phyloP scores from a whole-genome alignment of 2,329 filamentous ascomycete species.

The Monosporascus sp. region DNA sequence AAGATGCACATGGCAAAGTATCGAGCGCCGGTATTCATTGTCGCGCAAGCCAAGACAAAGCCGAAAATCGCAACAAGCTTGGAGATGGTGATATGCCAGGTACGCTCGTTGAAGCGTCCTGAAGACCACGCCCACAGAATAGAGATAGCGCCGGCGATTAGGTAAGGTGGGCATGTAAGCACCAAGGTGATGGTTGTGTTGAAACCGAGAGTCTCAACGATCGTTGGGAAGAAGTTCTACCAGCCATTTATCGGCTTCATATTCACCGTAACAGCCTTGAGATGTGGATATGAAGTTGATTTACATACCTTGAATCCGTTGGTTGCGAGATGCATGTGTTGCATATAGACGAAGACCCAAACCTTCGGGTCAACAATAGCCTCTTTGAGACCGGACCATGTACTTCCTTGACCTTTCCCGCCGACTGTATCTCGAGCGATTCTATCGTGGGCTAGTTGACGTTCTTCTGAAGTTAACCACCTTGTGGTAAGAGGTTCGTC shows the following conservation, averaged over 20 bases:
- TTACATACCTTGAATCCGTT: slow-evolving; percentile 5
- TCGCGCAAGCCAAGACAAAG: slow-evolving; percentile 12
- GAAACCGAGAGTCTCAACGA: slow-evolving; percentile 39
- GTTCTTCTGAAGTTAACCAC: slow-evolving; percentile 39
- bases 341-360: slow-evolving; percentile 41
- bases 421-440: slow-evolving; percentile 27
- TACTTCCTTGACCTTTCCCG: slow-evolving; percentile 26
- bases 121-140: slow-evolving; percentile 35
- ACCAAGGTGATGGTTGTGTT: slow-evolving; percentile 38
- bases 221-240: slow-evolving; percentile 24
- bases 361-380: slow-evolving; percentile 36
- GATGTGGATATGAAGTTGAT: too few relatives aligned
- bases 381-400: slow-evolving; percentile 34
- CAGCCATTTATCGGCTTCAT: background rate
- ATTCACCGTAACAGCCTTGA: too few relatives aligned
- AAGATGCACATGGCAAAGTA: slow-evolving; percentile 32
- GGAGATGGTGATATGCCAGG: slow-evolving; percentile 39
- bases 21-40: slow-evolving; percentile 22
- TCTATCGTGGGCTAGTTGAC: slow-evolving; percentile 35
- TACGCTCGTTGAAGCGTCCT: slow-evolving; percentile 41
- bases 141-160: slow-evolving; percentile 24
- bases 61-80: slow-evolving; percentile 36
- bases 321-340: slow-evolving; percentile 35
- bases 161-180: slow-evolving; percentile 39
- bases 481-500: slow-evolving; percentile 32